Evolutionary conservation across 1,139 yeast species (phyloP).

Genomic region (Cylindricascospora bacillispora): DNA sequence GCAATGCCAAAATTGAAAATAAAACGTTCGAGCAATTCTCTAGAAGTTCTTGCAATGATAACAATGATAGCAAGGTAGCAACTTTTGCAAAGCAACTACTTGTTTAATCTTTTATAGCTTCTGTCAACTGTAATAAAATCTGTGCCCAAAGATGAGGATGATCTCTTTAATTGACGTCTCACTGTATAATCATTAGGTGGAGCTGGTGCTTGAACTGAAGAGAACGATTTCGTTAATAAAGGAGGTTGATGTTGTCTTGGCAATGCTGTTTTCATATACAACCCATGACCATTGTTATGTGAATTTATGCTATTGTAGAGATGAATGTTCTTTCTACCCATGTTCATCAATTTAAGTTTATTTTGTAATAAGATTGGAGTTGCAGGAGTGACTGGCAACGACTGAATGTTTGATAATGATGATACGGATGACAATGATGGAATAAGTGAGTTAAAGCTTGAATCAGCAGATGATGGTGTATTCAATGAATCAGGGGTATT

Average conservation of each 20-base stretch:
- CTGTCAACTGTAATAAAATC: constrained; percentile 2
- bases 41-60: no score
- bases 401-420: no score
- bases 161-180: constrained; percentile 2
- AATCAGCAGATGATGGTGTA: neutral
- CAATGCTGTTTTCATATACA: neutral
- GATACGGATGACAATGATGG: no score
- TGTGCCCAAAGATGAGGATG: constrained; percentile 1
- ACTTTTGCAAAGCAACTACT: no score
- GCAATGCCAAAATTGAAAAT: no score
- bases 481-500: neutral
- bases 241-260: neutral
- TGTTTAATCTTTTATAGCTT: no score
- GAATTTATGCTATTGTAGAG: constrained; percentile 2
- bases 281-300: neutral
- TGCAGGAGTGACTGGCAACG: constrained; percentile 2
- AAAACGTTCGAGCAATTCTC: no score
- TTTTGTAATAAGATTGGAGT: constrained; percentile 2
- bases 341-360: neutral
- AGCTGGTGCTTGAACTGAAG: constrained; percentile 1
- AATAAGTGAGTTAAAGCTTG: neutral
- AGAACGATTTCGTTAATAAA: neutral
- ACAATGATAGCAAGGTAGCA: no score
- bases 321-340: constrained; percentile 1
- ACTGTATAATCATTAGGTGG: neutral